These are phyloP conservation scores for Rubus parviflorus DNA, from an alignment of 306 rosid genomes.

Conservation along the genomic window DNA sequence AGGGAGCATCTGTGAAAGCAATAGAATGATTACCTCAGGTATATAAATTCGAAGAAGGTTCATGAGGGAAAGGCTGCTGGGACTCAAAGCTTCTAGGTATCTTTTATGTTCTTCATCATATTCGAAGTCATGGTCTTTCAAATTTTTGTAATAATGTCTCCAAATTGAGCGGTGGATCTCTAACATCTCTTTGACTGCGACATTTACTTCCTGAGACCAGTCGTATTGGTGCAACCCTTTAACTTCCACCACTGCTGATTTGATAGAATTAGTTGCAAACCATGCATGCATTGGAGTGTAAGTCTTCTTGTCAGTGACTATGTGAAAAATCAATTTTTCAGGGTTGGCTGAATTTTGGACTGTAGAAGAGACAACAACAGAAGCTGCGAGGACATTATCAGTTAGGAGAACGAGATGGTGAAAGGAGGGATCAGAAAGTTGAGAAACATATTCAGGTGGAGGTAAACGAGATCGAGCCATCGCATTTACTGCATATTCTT, in stretches of 20 bases:
- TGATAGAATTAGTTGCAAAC: conserved; percentile 74
- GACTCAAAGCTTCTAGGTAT: conserved; percentile 54
- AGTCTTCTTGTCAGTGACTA: conserved; percentile 86
- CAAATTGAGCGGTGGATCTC: conserved; percentile 72
- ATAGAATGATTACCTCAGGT: conserved; percentile 61
- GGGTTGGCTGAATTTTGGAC: conserved; percentile 66
- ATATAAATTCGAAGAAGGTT: conserved; percentile 79
- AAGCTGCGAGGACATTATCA: conserved; percentile 88
- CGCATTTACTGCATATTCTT: conserved; percentile 83
- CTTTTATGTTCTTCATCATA: conserved; percentile 41
- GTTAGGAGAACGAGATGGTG: conserved; percentile 78
- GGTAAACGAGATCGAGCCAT: conserved; percentile 81
- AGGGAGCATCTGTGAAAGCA: conserved; percentile 23
- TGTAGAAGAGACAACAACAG: conserved; percentile 76
- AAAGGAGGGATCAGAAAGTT: conserved; percentile 65
- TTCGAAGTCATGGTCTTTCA: conserved; percentile 44
- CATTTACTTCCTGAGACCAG: conserved; percentile 80
- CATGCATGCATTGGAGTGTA: conserved; percentile 94
- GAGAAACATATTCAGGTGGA: conserved; percentile 68
- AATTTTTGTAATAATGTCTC: conserved; percentile 53
- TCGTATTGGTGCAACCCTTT: conserved; percentile 90
- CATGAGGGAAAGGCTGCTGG: conserved; percentile 76
- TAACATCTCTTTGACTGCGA: conserved; percentile 68
- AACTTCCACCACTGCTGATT: conserved; percentile 74
- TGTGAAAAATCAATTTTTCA: conserved; percentile 71